phyloP scores from a whole-genome alignment of 495 filamentous ascomycete species.

The Neohortaea acidophila region DNA sequence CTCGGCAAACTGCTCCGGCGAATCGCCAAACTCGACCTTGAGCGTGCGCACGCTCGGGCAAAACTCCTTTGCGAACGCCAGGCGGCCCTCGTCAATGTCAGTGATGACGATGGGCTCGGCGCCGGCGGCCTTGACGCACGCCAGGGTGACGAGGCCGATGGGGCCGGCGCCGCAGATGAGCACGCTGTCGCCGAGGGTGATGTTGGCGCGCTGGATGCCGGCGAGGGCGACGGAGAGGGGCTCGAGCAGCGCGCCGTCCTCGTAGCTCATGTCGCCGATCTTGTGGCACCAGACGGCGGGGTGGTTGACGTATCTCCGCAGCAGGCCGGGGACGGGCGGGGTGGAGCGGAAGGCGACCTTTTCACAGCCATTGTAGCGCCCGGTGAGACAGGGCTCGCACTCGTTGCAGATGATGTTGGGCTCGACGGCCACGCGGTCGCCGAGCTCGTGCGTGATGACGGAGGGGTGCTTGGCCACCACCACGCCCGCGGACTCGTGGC shows the following conservation, averaged over 20 bases:
- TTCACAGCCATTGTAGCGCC: conserved; percentile 86
- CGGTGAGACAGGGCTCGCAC: conserved; percentile 80
- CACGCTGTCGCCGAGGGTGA: conserved; percentile 68
- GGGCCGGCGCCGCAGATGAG: conserved; percentile 81
- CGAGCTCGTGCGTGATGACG: conserved; percentile 57
- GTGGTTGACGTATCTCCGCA: conserved; percentile 86
- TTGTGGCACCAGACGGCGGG: conserved; percentile 87
- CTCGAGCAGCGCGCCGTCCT: conserved; percentile 76
- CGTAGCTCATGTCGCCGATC: conserved; percentile 70
- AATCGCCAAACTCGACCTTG: conserved; percentile 51
- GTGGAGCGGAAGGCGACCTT: conserved; percentile 73
- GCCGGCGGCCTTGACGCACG: conserved; percentile 69
- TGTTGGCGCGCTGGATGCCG: conserved; percentile 60
- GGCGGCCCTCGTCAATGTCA: conserved; percentile 73
- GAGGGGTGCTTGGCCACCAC: conserved; percentile 66
- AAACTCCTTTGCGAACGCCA: conserved; percentile 67
- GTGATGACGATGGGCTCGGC: conserved; percentile 79
- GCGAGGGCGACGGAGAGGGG: conserved; percentile 75
- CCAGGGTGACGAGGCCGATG: conserved; percentile 72
- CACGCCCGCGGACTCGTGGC: conserved; percentile 81
- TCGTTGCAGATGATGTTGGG: conserved; percentile 78
- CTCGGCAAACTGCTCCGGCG: conserved; percentile 54
- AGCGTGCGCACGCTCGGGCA: conserved; percentile 59
- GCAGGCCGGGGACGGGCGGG: conserved; percentile 72
- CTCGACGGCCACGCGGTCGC: conserved; percentile 82